phyloP scores from a whole-genome alignment of 2,329 filamentous ascomycete species.

The Aureobasidium sp. region DNA sequence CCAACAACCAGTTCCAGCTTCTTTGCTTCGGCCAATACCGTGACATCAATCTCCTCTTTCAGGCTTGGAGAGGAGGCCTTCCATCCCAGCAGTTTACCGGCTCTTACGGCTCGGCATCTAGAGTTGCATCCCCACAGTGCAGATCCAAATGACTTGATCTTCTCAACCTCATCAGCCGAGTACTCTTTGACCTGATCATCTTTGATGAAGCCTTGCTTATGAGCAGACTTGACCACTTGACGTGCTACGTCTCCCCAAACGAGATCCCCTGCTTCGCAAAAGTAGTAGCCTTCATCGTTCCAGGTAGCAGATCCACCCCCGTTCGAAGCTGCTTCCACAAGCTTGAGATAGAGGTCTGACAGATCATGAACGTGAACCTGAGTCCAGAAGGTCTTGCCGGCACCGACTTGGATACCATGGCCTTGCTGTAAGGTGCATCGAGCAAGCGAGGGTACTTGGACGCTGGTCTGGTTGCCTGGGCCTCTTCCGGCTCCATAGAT shows the following conservation, averaged over 20 bases:
- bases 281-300: constrained; percentile 57
- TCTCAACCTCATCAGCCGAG: constrained; percentile 36
- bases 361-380: constrained; percentile 56
- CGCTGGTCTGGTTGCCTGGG: constrained; percentile 43
- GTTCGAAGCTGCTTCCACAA: constrained; percentile 43
- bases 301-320: constrained; percentile 39
- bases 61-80: constrained; percentile 34
- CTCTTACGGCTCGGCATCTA: constrained; percentile 45
- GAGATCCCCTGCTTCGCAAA: constrained; percentile 54
- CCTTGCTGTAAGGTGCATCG: constrained; percentile 43
- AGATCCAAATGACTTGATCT: constrained; percentile 40
- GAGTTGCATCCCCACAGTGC: constrained; percentile 55
- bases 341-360: constrained; percentile 43
- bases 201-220: constrained; percentile 44
- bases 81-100: constrained; percentile 53
- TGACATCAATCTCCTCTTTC: constrained; percentile 31
- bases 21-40: constrained; percentile 43
- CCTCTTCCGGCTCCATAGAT: constrained; percentile 52
- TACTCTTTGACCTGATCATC: constrained; percentile 27
- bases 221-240: constrained; percentile 36
- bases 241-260: constrained; percentile 41
- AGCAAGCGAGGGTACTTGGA: constrained; percentile 51
- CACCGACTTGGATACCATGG: constrained; percentile 48
- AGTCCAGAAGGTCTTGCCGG: constrained; percentile 46
- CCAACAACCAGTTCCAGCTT: constrained; percentile 24